These are phyloP conservation scores for Rhypophila decipiens DNA, from an alignment of 495 filamentous ascomycete genomes.

Conservation along the genomic window DNA sequence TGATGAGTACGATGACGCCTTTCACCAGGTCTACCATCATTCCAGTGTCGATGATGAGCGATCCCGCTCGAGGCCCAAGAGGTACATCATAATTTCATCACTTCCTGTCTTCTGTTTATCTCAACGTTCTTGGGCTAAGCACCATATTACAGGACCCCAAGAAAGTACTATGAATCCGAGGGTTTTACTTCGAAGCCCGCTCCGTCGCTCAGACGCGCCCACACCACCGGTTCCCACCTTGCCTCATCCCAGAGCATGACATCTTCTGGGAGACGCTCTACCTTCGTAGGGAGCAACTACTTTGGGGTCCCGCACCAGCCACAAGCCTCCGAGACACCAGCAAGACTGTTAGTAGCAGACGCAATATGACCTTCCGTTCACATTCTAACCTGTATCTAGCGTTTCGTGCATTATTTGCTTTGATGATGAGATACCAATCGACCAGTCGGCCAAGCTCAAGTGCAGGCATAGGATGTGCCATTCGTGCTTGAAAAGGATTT, in stretches of 20 bases:
- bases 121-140: too few relatives aligned
- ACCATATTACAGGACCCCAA: constrained; percentile 20
- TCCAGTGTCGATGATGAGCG: constrained; percentile 24
- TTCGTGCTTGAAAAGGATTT: constrained; percentile 63
- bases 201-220: constrained; percentile 23
- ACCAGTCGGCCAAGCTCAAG: constrained; percentile 58
- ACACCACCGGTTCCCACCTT: constrained; percentile 29
- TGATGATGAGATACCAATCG: constrained; percentile 51
- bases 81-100: too few relatives aligned
- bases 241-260: constrained; percentile 33
- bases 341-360: constrained; percentile 27
- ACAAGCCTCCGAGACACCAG: constrained; percentile 20
- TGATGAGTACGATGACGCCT: not conserved
- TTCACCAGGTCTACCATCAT: not conserved
- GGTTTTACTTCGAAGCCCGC: constrained; percentile 15
- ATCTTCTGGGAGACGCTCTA: constrained; percentile 32
- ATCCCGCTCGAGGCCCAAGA: constrained; percentile 28
- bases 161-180: constrained; percentile 36
- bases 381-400: constrained; percentile 33
- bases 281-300: constrained; percentile 26
- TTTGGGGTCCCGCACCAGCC: constrained; percentile 24
- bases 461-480: constrained; percentile 78
- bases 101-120: too few relatives aligned
- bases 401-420: constrained; percentile 64
- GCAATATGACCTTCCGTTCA: not conserved